These are phyloP conservation scores for Recurvomyces mirabilis DNA, from an alignment of 495 filamentous ascomycete genomes.

Conservation along the genomic window DNA sequence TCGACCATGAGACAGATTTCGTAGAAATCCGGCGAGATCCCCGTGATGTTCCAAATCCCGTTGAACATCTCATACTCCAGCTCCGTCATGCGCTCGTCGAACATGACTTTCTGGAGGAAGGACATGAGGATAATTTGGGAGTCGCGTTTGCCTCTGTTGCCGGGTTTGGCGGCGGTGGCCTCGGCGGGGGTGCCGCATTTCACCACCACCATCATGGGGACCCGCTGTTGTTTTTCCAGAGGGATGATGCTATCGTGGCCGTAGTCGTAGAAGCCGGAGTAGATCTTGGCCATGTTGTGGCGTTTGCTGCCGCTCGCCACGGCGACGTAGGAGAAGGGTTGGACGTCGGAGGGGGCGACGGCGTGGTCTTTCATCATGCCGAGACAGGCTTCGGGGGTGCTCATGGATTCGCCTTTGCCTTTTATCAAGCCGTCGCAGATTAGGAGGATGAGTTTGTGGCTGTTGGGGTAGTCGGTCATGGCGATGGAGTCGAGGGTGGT, in stretches of 20 bases:
- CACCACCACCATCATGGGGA: slow-evolving; percentile 97
- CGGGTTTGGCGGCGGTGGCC: slow-evolving; percentile 66
- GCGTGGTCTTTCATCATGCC: slow-evolving; percentile 92
- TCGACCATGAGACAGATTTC: slow-evolving; percentile 98
- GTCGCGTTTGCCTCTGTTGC: slow-evolving; percentile 96
- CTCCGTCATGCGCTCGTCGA: slow-evolving; percentile 99
- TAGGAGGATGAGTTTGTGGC: slow-evolving; percentile 90
- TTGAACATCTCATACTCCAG: slow-evolving; percentile 99
- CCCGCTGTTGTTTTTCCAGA: slow-evolving; percentile 80
- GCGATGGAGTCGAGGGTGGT: slow-evolving; percentile 94
- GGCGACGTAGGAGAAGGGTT: slow-evolving; percentile 88
- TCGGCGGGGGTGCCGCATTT: slow-evolving; percentile 94
- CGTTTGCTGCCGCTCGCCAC: slow-evolving; percentile 93
- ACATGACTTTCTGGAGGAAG: slow-evolving; percentile 99
- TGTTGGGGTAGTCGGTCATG: slow-evolving; percentile 97
- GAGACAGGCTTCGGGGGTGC: slow-evolving; percentile 83
- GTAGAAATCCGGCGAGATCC: slow-evolving; percentile 95
- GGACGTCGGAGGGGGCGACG: slow-evolving; percentile 64
- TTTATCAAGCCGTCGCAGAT: slow-evolving; percentile 98
- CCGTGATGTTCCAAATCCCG: slow-evolving; percentile 94
- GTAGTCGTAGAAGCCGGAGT: slow-evolving; percentile 96
- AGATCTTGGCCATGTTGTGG: slow-evolving; percentile 99
- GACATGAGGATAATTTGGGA: slow-evolving; percentile 99
- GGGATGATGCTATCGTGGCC: slow-evolving; percentile 70
- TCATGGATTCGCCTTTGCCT: slow-evolving; percentile 75